Evolutionary conservation across 2,329 filamentous ascomycete genomes (phyloP), one percentile per base, ranked within the genome.

Genomic region (Fusarium domesticum): DNA sequence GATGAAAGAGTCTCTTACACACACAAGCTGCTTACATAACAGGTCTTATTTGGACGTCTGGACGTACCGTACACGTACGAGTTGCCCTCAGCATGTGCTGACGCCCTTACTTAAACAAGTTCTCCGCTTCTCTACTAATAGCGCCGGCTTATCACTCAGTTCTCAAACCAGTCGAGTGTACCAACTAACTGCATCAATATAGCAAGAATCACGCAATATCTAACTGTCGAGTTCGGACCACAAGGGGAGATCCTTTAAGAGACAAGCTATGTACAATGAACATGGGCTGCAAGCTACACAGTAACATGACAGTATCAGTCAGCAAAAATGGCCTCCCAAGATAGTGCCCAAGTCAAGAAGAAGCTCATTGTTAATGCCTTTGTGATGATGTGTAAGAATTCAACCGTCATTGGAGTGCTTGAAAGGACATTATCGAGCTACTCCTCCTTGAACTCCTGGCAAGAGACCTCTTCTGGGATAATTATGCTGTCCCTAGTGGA

Each of bases 341-440:
- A 48, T 12, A 18, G 23, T n/a, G 42, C 34, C 35, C 37, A 50
- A 38, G 53, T 30, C 12, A 69, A 68, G 56, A 72, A 71, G 55
- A 64, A 62, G 41, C 54, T 72, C 25, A 67, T 72, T 38, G 57
- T 72, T 51, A 72, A 72, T 53, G 70, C 70, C 1, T 72, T 72
- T 43, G 70, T 72, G 7, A 65, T 67, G 54, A 67, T 64, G 57
- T 68, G 66, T 67, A 52, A 14, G 62, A 47, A 10, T 7, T 20
- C 15, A 15, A 1, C 3, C 6, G 36, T n/a, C 6, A 17, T n/a
- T n/a, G n/a, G n/a, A n/a, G n/a, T n/a, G n/a, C n/a, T n/a, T n/a
- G n/a, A n/a, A n/a, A 81, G 46, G 84, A 87, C 51, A 79, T 87
- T 11, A 76, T 81, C 32, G 80, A 87, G 18, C 69, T 84, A 1